A percentile compares a stretch with the other conserved stretches of the same genome.
Evolutionary conservation across 331 rosid genomes (phyloP).

Genomic region (Quercus lobata): DNA sequence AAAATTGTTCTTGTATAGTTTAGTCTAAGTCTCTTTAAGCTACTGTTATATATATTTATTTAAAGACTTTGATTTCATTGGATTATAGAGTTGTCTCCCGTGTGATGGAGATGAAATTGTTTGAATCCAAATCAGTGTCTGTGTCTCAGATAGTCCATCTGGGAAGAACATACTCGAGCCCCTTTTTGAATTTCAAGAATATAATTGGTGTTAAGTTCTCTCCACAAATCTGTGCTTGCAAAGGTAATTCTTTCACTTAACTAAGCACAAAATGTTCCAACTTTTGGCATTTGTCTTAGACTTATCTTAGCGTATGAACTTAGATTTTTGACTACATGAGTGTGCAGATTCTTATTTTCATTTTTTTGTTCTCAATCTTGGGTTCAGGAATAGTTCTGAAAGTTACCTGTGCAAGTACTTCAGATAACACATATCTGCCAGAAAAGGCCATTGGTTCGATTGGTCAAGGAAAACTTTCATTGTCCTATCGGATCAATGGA

Average conservation of each 20-base stretch:
- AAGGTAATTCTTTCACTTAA: slow-evolving; percentile 37
- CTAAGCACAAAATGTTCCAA: background rate
- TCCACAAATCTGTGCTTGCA: slow-evolving; percentile 37
- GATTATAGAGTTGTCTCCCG: slow-evolving; percentile 2
- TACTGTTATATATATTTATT: background rate
- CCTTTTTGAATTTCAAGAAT: slow-evolving; percentile 32
- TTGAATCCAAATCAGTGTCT: slow-evolving; percentile 39
- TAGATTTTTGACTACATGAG: background rate
- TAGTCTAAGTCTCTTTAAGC: too few species aligned
- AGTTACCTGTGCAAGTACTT: slow-evolving; percentile 30
- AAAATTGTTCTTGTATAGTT: background rate
- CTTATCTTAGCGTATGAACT: background rate
- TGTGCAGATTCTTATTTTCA: background rate
- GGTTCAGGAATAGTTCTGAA: slow-evolving; percentile 48
- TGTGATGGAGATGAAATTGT: slow-evolving; percentile 54
- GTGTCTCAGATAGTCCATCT: slow-evolving; percentile 35
- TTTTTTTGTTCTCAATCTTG: background rate
- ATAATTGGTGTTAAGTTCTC: slow-evolving; percentile 36
- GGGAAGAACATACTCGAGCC: slow-evolving; percentile 28
- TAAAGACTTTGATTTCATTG: slow-evolving; percentile 1
- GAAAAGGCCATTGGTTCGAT: slow-evolving; percentile 34
- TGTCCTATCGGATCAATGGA: slow-evolving; percentile 42
- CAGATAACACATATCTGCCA: slow-evolving; percentile 35
- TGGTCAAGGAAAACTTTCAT: slow-evolving; percentile 33
- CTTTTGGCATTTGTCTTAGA: background rate